Base-by-base conservation (phyloP, 2,329 filamentous ascomycete genomes). In the Plectosphaerella cucumerina region DNA sequence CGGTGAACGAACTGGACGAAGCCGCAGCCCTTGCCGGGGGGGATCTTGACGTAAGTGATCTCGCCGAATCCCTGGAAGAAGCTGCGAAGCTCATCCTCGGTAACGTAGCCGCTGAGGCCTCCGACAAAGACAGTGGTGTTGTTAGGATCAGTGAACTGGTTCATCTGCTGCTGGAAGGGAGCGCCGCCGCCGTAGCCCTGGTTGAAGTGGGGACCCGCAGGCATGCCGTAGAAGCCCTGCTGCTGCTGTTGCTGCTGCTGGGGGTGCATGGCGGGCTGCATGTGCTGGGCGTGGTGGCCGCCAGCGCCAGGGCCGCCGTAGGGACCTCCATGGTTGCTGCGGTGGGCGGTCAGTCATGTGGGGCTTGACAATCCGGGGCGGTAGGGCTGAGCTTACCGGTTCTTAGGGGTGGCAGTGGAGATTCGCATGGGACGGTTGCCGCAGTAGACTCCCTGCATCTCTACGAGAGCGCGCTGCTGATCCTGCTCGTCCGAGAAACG, bases 41-140 rank as follows among this genome's bases (percentile, higher is more conserved):
- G 94, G 53, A 99, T 99, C 85, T 99, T 99, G 77, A 99, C 94
- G 70, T 99, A 99, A 63, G 94, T 99, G 67, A 99, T 99, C 70
- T 99, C 94, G 54, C 94, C 94, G 58, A 99, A 99, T 62, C 94
- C 94, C 72, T 99, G 94, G 86, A 99, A 99, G 82, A 99, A 99
- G 1, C 92, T 97, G 57, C 94, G 90, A n/a, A 99, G 87, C 78
- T 99, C 94, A 64, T 99, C 94, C 77, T 99, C 94, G 45, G 94
- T 99, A 56, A 99, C 94, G 65, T 99, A 99, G 59, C 94, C 94
- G 35, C 92, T 97, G 5, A 99, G 84, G 49, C 94, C 94, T 59
- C 94, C 94, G 50, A 99, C 94, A 64, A 99, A 99, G 56, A 99
- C 94, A 18, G 94, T 99, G 17, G 94, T 99, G 77, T 99, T 99